Evolutionary conservation across 257 asterid species (phyloP), one percentile per base, ranked within the genome.

Genomic region (Salvia hispanica): DNA sequence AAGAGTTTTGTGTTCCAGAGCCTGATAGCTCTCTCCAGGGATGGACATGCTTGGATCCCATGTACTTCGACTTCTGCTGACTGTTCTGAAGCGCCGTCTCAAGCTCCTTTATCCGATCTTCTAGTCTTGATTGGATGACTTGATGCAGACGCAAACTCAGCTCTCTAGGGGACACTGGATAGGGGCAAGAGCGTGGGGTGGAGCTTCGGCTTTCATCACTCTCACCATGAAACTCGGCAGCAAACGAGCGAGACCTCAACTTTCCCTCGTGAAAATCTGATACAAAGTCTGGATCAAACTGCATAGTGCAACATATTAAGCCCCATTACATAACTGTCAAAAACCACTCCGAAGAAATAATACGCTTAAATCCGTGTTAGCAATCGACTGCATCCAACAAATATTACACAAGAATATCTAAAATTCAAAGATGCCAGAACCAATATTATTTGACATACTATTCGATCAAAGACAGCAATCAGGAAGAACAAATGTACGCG

Each of bases 111-210:
- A 88, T 62, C 3, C 95, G 94, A 58, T 79, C 84, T 72, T 90
- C 89, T 6, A 93, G 77, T 75, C 92, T 84, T 51, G 95, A 85
- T 78, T 88, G 92, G 74, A 93, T 76, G 67, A 90, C 85, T 86
- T 88, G 88, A 56, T 93, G 96, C 66, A 93, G 76, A 31, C 94
- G 83, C 73, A 88, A 77, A 63, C 92, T 86, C 62, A 93, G 84
- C 75, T 90, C 96, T 78, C 77, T 76, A 1, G 99, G 96, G 47
- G 94, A 91, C 69, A 93, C 85, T 0, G 96, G 81, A 67, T 88
- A 85, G 62, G 79, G 80, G 36, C 66, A 73, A 18, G 86, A 79
- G 53, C 59, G 82, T 42, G 88, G 82, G 7, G 95, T 82, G 64
- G 89, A 82, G 74, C 74, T 53, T 55, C 76, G 73, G 56, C 84